Conservation (phyloP, 2,329 filamentous ascomycete species). For the Verticillium tricorpus region DNA sequence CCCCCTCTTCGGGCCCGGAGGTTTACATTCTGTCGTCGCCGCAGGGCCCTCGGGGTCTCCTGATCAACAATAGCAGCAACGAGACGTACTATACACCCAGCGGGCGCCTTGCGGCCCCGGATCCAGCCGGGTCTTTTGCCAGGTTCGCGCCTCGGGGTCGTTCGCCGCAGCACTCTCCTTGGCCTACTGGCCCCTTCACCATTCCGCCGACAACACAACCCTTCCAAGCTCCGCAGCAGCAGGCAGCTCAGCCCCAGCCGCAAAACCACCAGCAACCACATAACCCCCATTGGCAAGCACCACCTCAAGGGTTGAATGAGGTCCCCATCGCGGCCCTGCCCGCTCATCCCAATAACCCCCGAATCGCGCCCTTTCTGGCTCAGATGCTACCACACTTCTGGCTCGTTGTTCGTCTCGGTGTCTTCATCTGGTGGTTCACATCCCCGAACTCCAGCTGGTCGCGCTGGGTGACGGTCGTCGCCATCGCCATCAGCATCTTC, state of each 20-base stretch:
- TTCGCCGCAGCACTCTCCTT: constrained; percentile 8
- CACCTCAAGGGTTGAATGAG: constrained; percentile 9
- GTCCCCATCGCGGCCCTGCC: constrained; percentile 20
- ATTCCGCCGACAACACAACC: constrained; percentile 3
- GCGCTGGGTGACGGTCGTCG: constrained; percentile 51
- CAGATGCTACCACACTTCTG: constrained; percentile 58
- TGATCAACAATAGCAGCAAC: constrained; percentile 45
- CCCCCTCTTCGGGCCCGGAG: constrained; percentile 33
- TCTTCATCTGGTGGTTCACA: constrained; percentile 64
- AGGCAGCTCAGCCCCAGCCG: constrained; percentile 11
- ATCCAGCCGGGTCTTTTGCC: constrained; percentile 2
- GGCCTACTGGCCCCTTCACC: constrained; percentile 5
- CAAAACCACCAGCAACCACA: constrained; percentile 19
- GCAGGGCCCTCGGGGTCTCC: constrained; percentile 51
- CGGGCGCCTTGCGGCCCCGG: constrained; percentile 8
- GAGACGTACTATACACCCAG: constrained; percentile 50
- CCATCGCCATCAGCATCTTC: constrained; percentile 51
- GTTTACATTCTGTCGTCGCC: constrained; percentile 60
- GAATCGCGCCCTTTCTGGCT: constrained; percentile 30
- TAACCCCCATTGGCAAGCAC: constrained; percentile 18
- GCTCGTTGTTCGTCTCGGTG: constrained; percentile 51
- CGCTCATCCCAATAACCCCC: constrained; percentile 35
- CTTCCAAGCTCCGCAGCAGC: constrained; percentile 5
- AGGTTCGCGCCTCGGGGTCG: constrained; percentile 4
- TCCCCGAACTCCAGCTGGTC: constrained; percentile 53